Evolutionary conservation across 1,284 basidiomycete species (phyloP), one percentile per base, ranked within the genome.

Genomic region (Tremellales sp.): DNA sequence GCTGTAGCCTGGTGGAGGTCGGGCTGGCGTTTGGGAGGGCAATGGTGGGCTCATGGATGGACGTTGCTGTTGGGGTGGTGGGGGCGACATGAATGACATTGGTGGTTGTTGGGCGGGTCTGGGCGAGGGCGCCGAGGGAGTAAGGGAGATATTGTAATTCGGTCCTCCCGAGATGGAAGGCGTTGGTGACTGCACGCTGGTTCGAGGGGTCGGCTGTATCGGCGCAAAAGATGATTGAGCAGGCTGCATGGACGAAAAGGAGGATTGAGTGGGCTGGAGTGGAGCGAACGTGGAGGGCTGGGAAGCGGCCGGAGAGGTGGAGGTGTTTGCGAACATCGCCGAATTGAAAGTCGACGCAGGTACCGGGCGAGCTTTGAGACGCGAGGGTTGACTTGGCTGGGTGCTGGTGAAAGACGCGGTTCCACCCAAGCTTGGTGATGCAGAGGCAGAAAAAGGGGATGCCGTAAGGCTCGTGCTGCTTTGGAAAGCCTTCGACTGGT

Each of bases 131-230:
- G 29, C 31, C 17, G 52, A 65, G 2, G 68, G 62, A 3, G 65
- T 40, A 3, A 74, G 50, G 8, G 59, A 63, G 15, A 75, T 48
- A 47, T 65, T 72, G 49, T 75, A 75, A 51, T 73, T 73, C 11
- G 71, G 68, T 23, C 64, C 66, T 31, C 8, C 29, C 11, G 53
- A 46, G 5, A 19, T n/a, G 11, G 19, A 22, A 15, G 39, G 24
- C 26, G 25, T 25, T 12, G 41, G 11, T 25, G 23, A 15, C 19
- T 5, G 49, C 15, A 15, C 21, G 27, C 40, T 17, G 36, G 46
- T 29, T 7, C 40, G 31, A 2, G 37, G 36, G 13, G 29, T 33
- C 1, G 64, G 58, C 48, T 56, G 59, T 27, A 60, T 23, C 5
- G 53, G 48, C 17, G 35, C 23, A 23, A 45, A 49, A 42, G 4